Conservation (phyloP, 2,329 filamentous ascomycete genomes). For the Fusarium phyllophilum region DNA sequence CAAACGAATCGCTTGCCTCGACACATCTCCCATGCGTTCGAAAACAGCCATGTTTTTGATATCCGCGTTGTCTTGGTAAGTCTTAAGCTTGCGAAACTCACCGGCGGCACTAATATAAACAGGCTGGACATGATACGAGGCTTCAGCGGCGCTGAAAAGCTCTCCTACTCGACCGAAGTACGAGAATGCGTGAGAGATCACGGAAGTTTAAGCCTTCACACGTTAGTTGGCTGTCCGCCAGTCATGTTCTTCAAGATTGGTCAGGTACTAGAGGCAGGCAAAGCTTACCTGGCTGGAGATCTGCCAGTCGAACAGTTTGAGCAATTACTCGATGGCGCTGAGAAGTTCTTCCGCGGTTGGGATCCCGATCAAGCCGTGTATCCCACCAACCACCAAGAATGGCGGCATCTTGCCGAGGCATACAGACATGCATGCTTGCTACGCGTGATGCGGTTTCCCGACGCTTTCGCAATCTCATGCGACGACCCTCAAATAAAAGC, state of each 20-base stretch:
- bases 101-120: background rate
- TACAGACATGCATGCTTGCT: slow-evolving; percentile 46
- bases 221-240: slow-evolving; percentile 43
- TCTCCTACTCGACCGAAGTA: slow-evolving; percentile 40
- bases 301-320: slow-evolving; percentile 19
- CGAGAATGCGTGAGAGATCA: slow-evolving; percentile 40
- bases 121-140: slow-evolving; percentile 46
- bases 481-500: slow-evolving; percentile 33
- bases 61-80: slow-evolving; percentile 41
- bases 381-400: slow-evolving; percentile 42
- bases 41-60: slow-evolving; percentile 37
- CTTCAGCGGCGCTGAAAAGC: slow-evolving; percentile 46
- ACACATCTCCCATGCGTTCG: slow-evolving; percentile 20
- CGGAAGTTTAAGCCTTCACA: slow-evolving; percentile 40
- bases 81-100: background rate
- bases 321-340: slow-evolving; percentile 23
- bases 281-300: slow-evolving; percentile 14
- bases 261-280: slow-evolving; percentile 38
- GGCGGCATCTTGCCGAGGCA: slow-evolving; percentile 44
- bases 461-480: slow-evolving; percentile 41
- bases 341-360: slow-evolving; percentile 42
- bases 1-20: slow-evolving; percentile 29
- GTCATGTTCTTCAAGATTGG: slow-evolving; percentile 42
- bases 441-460: slow-evolving; percentile 41
- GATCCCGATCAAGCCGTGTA: slow-evolving; percentile 39